These are phyloP conservation scores for Raddia guianensis DNA, from an alignment of 176 grass and related monocot species.

Conservation along the genomic window DNA sequence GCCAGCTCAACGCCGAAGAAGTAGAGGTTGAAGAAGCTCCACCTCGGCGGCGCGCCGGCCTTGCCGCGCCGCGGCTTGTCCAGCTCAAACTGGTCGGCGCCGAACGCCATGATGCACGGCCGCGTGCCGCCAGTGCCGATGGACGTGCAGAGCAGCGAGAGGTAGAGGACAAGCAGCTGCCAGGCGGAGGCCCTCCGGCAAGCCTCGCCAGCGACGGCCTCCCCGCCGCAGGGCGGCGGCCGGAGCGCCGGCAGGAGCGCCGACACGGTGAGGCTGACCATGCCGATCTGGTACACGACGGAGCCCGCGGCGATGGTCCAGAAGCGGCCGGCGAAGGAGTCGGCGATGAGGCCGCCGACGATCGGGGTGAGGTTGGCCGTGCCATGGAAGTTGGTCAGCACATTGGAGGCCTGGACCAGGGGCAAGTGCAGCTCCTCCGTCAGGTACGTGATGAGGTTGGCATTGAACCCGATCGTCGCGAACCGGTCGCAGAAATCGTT, in stretches of 20 bases:
- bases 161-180: constrained; percentile 52
- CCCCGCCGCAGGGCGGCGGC: constrained; percentile 30
- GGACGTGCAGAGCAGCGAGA: constrained; percentile 59
- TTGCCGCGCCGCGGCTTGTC: neutral
- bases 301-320: constrained; percentile 57
- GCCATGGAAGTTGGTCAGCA: constrained; percentile 58
- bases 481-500: constrained; percentile 62
- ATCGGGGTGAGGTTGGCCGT: constrained; percentile 66
- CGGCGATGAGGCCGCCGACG: constrained; percentile 64
- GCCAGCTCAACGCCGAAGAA: constrained; percentile 63
- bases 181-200: constrained; percentile 41
- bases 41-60: neutral
- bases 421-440: constrained; percentile 61
- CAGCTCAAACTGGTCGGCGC: constrained; percentile 62
- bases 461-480: constrained; percentile 50
- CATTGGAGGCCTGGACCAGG: constrained; percentile 65
- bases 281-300: constrained; percentile 64
- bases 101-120: constrained; percentile 68
- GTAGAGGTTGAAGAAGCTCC: constrained; percentile 77
- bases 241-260: constrained; percentile 45
- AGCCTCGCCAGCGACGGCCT: neutral
- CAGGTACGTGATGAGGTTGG: constrained; percentile 73
- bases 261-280: constrained; percentile 62
- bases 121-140: constrained; percentile 62
- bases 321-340: constrained; percentile 79